These are phyloP conservation scores for Pichia sp. DNA, from an alignment of 1,139 yeast species.

Conservation along the genomic window DNA sequence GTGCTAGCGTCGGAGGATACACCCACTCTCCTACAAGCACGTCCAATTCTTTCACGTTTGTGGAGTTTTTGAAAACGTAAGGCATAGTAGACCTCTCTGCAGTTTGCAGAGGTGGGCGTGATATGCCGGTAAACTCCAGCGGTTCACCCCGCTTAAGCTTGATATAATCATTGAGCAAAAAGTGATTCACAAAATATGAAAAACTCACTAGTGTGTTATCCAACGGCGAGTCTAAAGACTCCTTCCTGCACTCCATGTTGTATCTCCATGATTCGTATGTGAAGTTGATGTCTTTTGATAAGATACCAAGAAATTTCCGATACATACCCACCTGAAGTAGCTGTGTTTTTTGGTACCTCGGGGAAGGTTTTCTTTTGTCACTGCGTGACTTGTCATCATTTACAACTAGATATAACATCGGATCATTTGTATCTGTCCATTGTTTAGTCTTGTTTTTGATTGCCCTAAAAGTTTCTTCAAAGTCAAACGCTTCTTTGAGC, in stretches of 20 bases:
- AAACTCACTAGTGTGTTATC: conserved; percentile 37
- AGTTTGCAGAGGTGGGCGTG: background rate
- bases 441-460: conserved; percentile 8
- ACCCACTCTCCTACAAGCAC: conserved; percentile 38
- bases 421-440: conserved; percentile 25
- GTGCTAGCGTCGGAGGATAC: conserved; percentile 50
- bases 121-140: conserved; percentile 36
- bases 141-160: conserved; percentile 43
- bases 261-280: conserved; percentile 38
- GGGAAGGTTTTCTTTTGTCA: conserved; percentile 47
- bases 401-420: conserved; percentile 29
- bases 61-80: conserved; percentile 11
- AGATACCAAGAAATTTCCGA: conserved; percentile 38
- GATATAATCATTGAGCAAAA: conserved; percentile 41
- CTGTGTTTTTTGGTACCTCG: conserved; percentile 38
- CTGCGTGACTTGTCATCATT: conserved; percentile 38
- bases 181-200: conserved; percentile 36
- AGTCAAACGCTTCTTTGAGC: conserved; percentile 17
- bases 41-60: conserved; percentile 19
- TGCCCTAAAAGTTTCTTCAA: conserved; percentile 18
- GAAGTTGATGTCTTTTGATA: conserved; percentile 29
- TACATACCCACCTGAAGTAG: conserved; percentile 57
- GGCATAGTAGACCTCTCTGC: background rate
- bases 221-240: conserved; percentile 49
- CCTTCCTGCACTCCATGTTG: conserved; percentile 44